These are phyloP conservation scores for Blastocystis sp. DNA, from an alignment of 352 stramenopile species.

Conservation along the genomic window DNA sequence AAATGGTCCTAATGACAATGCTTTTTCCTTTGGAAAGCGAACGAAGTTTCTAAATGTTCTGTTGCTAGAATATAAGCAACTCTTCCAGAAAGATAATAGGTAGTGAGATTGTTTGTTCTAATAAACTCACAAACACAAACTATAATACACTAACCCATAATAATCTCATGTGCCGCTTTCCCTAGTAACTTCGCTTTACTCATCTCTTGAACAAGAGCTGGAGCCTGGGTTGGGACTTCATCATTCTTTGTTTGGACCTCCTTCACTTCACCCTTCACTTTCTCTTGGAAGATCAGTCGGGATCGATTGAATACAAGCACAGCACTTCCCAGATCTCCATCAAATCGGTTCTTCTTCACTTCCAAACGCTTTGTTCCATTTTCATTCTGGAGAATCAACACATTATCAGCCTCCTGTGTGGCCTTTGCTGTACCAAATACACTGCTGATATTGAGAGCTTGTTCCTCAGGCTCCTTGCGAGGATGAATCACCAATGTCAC, in stretches of 20 bases:
- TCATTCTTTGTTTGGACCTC: neutral
- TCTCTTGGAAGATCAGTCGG: conserved; percentile 35
- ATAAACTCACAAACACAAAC: neutral
- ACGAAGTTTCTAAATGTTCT: neutral
- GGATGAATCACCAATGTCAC: conserved; percentile 97
- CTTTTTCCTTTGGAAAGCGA: neutral
- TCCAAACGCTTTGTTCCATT: conserved; percentile 70
- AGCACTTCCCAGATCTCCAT: conserved; percentile 84
- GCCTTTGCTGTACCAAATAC: conserved; percentile 97
- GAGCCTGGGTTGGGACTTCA: neutral
- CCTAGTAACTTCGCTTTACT: conserved; percentile 2
- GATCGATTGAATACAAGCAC: conserved; percentile 78
- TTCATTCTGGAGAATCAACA: conserved; percentile 92
- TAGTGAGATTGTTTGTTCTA: neutral
- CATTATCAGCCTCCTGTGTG: conserved; percentile 97
- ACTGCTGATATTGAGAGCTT: conserved; percentile 85
- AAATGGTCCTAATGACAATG: neutral
- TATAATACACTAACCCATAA: conserved; percentile 51
- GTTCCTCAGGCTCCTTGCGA: conserved; percentile 92
- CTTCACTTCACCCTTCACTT: neutral
- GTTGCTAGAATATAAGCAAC: neutral
- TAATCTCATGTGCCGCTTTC: conserved; percentile 64
- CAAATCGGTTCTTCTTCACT: conserved; percentile 90
- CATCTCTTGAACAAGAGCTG: neutral
- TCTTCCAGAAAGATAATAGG: neutral